Evolutionary conservation across 2,329 filamentous ascomycete species (phyloP).

Genomic region (Pseudocercospora fijiensis): DNA sequence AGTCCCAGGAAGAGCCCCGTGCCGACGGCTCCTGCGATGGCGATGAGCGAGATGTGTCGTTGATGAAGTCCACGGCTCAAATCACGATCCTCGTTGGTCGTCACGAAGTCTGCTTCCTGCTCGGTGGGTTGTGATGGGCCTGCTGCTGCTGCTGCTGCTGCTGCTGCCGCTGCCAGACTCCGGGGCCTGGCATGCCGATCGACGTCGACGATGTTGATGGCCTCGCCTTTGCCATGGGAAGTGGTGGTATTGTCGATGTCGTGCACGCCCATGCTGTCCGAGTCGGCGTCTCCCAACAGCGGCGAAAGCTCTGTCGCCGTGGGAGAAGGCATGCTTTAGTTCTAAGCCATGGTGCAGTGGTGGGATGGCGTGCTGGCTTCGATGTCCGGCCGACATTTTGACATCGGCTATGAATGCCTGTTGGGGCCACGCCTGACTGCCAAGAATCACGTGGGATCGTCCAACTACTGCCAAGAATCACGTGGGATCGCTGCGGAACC

Average conservation of each 20-base stretch:
- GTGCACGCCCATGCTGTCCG: neutral
- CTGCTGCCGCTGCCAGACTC: too few species aligned
- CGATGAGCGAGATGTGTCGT: slow-evolving; percentile 60
- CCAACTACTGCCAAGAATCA: too few species aligned
- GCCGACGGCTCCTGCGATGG: slow-evolving; percentile 70
- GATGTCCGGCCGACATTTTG: neutral
- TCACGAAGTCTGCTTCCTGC: slow-evolving; percentile 31
- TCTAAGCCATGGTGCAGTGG: neutral
- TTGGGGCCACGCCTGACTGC: neutral
- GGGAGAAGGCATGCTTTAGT: slow-evolving; percentile 2
- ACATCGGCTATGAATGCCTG: neutral
- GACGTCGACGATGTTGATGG: neutral
- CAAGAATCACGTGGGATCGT: neutral
- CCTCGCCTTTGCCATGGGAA: neutral
- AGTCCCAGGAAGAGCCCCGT: slow-evolving; percentile 64
- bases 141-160: neutral
- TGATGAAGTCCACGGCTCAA: slow-evolving; percentile 54
- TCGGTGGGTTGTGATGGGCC: slow-evolving; percentile 11
- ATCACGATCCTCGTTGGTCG: slow-evolving; percentile 31
- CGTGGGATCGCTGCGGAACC: too few species aligned
- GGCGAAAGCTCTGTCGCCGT: neutral
- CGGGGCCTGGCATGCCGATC: neutral
- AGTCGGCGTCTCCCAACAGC: neutral
- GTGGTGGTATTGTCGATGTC: neutral
- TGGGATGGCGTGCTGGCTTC: neutral